Percentiles rank a stretch among this genome's conserved stretches.
Evolutionary conservation across 345 rosid genomes (phyloP).

Genomic region (Noccaea bulbosa): DNA sequence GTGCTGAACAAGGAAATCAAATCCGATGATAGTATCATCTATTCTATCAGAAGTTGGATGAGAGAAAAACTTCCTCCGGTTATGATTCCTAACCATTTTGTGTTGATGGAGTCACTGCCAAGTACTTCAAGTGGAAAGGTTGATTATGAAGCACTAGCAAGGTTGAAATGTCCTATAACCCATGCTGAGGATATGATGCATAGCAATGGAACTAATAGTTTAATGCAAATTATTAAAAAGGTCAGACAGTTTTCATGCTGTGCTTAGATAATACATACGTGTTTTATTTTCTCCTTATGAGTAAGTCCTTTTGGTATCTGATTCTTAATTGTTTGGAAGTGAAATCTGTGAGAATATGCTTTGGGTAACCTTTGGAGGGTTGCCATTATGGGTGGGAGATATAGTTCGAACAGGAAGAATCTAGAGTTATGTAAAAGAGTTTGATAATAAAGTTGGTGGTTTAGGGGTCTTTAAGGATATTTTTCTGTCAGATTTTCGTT

Average conservation of each 20-base stretch:
- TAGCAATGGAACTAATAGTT: slow-evolving; percentile 34
- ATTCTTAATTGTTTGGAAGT: slow-evolving; percentile 24
- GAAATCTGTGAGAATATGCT: neutral
- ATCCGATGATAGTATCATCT: slow-evolving; percentile 46
- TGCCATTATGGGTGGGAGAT: neutral
- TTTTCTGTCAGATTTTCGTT: neutral
- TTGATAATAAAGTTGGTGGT: slow-evolving; percentile 1
- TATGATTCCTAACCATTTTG: slow-evolving; percentile 70
- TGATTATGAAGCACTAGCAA: slow-evolving; percentile 64
- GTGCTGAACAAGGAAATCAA: slow-evolving; percentile 49
- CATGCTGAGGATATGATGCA: slow-evolving; percentile 45
- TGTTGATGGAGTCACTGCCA: slow-evolving; percentile 65
- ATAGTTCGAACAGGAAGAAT: neutral
- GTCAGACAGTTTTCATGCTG: slow-evolving; percentile 44
- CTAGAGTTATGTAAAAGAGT: slow-evolving; percentile 5
- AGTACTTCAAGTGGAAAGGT: slow-evolving; percentile 80
- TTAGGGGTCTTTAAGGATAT: slow-evolving; percentile 16
- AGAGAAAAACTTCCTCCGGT: slow-evolving; percentile 65
- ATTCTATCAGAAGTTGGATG: slow-evolving; percentile 65
- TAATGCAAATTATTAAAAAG: slow-evolving; percentile 70
- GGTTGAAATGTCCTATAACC: slow-evolving; percentile 37
- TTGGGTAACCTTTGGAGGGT: slow-evolving; percentile 13
- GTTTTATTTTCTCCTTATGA: slow-evolving; percentile 1
- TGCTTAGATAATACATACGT: neutral
- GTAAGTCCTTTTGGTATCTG: slow-evolving; percentile 8